Evolutionary conservation across 495 filamentous ascomycete genomes (phyloP).

Genomic region (Staphylotrichum tortipilum): DNA sequence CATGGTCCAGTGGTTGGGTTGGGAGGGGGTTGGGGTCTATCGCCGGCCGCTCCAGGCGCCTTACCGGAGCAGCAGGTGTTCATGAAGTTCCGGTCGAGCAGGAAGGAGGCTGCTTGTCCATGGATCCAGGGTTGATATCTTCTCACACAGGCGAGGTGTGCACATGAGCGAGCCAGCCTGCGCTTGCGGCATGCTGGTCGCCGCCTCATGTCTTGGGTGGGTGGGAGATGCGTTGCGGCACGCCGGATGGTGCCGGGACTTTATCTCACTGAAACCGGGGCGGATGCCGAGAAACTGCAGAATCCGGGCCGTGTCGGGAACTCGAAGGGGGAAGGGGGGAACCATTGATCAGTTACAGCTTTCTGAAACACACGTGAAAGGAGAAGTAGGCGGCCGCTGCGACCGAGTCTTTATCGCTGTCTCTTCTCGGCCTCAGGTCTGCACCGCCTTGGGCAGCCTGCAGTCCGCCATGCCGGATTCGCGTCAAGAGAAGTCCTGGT

Average conservation of each 20-base stretch:
- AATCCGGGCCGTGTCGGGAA: not conserved
- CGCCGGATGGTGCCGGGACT: not conserved
- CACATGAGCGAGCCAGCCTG: not conserved
- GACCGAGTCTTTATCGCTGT: conserved; percentile 8
- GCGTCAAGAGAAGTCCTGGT: conserved; percentile 3
- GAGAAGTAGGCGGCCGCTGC: not conserved
- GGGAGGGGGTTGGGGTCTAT: no score
- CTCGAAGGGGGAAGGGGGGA: no score
- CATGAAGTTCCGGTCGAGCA: no score
- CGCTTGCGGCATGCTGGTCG: no score
- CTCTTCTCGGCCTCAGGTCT: conserved; percentile 4
- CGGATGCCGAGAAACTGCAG: not conserved
- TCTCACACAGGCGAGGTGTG: no score
- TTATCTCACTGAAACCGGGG: not conserved
- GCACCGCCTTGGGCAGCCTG: conserved; percentile 1
- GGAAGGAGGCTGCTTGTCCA: no score
- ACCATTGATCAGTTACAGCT: not conserved
- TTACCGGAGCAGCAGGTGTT: no score
- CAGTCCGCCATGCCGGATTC: conserved; percentile 9
- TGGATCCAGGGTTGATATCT: no score
- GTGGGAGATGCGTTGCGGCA: no score
- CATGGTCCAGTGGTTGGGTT: no score
- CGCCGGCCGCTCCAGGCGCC: no score
- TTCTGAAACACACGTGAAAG: conserved; percentile 2
- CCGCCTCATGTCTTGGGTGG: no score